phyloP scores from a whole-genome alignment of 73 alveolate species.

The Stentor coeruleus region DNA sequence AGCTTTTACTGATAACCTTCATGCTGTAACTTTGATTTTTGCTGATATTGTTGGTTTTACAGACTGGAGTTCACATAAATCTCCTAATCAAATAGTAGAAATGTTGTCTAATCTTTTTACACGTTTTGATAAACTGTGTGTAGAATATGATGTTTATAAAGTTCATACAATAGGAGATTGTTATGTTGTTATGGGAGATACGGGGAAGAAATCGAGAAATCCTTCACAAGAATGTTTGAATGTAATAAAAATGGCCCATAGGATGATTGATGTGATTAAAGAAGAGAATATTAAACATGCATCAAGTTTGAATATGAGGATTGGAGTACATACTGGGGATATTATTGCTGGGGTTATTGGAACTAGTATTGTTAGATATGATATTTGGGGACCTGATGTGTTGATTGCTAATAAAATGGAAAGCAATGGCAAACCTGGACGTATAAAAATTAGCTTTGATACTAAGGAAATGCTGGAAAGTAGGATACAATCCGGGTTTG shows the following conservation, averaged over 20 bases:
- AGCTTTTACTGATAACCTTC: conserved; percentile 71
- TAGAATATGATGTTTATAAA: conserved; percentile 69
- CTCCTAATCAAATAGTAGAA: conserved; percentile 90
- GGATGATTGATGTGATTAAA: conserved; percentile 86
- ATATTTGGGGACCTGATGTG: no score
- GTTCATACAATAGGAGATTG: conserved; percentile 83
- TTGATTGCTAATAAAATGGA: no score
- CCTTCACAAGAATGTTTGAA: conserved; percentile 85
- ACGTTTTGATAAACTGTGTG: conserved; percentile 90
- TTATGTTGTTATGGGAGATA: conserved; percentile 90
- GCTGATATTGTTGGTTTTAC: conserved; percentile 90
- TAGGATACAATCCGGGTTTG: no score
- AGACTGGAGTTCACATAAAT: conserved; percentile 60
- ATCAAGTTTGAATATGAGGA: conserved; percentile 77
- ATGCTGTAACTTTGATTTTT: conserved; percentile 86
- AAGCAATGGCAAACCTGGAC: no score
- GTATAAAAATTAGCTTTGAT: no score
- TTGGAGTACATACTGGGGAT: conserved; percentile 88
- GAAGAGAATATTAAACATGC: conserved; percentile 69
- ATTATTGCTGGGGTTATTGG: no score
- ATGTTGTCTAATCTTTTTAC: conserved; percentile 85
- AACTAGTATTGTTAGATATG: no score
- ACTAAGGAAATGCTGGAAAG: no score
- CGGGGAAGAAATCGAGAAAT: conserved; percentile 75
- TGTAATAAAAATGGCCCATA: conserved; percentile 87